These are phyloP conservation scores for Lantana camara DNA, from an alignment of 257 asterid genomes.

Conservation along the genomic window DNA sequence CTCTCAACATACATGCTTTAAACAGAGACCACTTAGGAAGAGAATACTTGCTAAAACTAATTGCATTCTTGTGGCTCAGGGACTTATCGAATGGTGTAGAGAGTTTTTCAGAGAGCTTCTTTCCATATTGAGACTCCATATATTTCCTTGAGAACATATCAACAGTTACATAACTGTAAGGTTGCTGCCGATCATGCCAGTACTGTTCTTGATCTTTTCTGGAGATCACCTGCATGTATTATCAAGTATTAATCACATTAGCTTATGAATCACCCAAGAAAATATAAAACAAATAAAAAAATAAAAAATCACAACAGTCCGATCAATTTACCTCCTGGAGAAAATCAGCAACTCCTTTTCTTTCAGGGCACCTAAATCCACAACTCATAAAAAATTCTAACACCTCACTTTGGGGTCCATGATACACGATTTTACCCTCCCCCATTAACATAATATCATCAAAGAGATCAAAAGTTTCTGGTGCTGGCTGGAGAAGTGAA, in stretches of 20 bases:
- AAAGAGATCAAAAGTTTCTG: constrained; percentile 58
- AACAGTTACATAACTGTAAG: constrained; percentile 42
- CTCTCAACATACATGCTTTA: constrained; percentile 55
- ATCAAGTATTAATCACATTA: not conserved
- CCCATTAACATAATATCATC: constrained; percentile 54
- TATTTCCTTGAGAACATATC: constrained; percentile 45
- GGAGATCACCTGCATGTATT: constrained; percentile 45
- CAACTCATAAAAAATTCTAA: constrained; percentile 44
- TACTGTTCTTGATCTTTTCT: constrained; percentile 57
- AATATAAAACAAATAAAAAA: not conserved
- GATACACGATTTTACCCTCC: constrained; percentile 50
- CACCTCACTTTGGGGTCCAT: constrained; percentile 41
- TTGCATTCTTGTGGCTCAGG: constrained; percentile 39
- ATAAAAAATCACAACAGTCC: not conserved
- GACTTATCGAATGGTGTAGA: constrained; percentile 46
- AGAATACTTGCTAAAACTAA: constrained; percentile 42
- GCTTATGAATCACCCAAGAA: too few species aligned
- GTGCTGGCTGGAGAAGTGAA: constrained; percentile 65
- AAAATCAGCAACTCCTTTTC: constrained; percentile 57
- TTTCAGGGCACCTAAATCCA: constrained; percentile 55
- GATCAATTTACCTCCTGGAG: constrained; percentile 51
- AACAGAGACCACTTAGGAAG: constrained; percentile 51
- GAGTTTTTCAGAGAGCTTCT: constrained; percentile 38
- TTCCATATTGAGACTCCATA: constrained; percentile 38
- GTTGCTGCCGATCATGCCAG: constrained; percentile 39